A percentile compares a stretch with the other conserved stretches of the same genome.
These are phyloP conservation scores for Ambrosiella xylebori DNA, from an alignment of 2,329 filamentous ascomycete species.

Conservation along the genomic window DNA sequence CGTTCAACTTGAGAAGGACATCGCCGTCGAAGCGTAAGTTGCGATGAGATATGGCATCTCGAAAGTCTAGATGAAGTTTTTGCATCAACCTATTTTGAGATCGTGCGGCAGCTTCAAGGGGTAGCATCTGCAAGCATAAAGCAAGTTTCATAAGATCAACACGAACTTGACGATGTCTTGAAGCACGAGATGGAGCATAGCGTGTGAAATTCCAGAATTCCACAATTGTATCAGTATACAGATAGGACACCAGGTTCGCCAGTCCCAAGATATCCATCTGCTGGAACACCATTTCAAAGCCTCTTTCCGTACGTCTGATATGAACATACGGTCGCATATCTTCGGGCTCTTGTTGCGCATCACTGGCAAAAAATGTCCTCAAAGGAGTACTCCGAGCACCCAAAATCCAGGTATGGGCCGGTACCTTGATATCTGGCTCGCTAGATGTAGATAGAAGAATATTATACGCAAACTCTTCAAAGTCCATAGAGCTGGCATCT, in stretches of 20 bases:
- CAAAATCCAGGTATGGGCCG: constrained; percentile 69
- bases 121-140: constrained; percentile 48
- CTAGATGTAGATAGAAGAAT: constrained; percentile 37
- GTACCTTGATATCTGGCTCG: constrained; percentile 52
- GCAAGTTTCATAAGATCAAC: constrained; percentile 79
- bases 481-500: constrained; percentile 20
- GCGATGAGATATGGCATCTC: constrained; percentile 47
- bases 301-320: neutral
- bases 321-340: neutral
- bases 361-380: neutral
- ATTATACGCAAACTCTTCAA: constrained; percentile 26
- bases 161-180: constrained; percentile 63
- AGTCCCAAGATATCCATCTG: constrained; percentile 60
- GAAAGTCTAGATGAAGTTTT: constrained; percentile 53
- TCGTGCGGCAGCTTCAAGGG: constrained; percentile 60
- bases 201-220: constrained; percentile 75
- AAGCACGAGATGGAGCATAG: constrained; percentile 45
- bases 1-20: constrained; percentile 60
- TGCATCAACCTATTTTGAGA: constrained; percentile 50
- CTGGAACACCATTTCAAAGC: constrained; percentile 29
- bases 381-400: constrained; percentile 40
- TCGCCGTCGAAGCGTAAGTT: constrained; percentile 67
- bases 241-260: constrained; percentile 61
- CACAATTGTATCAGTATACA: constrained; percentile 64
- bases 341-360: neutral